Conservation (phyloP, 192 early-diverging fungal genomes). For the Funneliformis mosseae region DNA sequence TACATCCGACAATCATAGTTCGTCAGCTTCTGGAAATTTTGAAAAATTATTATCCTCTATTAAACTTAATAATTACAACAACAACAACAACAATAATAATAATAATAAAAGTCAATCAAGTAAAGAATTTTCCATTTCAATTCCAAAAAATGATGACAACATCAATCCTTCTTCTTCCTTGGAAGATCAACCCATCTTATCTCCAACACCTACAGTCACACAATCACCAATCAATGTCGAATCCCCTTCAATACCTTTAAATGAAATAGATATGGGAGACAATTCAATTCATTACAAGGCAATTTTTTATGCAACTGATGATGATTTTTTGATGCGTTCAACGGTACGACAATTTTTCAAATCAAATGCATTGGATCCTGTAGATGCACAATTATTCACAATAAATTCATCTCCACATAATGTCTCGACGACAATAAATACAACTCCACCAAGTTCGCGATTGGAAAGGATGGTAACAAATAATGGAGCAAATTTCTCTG, state of each 20-base stretch:
- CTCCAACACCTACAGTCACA: background rate
- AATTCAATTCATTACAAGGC: background rate
- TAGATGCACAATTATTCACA: slow-evolving; percentile 68
- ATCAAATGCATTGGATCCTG: slow-evolving; percentile 61
- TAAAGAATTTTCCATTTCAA: background rate
- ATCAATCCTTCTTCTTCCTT: background rate
- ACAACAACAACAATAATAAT: background rate
- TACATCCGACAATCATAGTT: background rate
- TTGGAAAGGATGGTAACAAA: background rate
- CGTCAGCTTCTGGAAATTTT: background rate
- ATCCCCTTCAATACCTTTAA: background rate
- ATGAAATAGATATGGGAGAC: background rate
- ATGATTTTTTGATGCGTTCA: slow-evolving; percentile 71
- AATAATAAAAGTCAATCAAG: background rate
- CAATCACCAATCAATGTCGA: background rate
- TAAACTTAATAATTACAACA: background rate
- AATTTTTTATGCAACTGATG: slow-evolving; percentile 61
- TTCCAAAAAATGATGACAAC: background rate
- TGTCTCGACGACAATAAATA: background rate
- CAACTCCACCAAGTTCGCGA: background rate
- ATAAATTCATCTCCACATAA: slow-evolving; percentile 37
- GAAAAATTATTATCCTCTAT: background rate
- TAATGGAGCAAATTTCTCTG: background rate
- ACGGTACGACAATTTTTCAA: slow-evolving; percentile 62
- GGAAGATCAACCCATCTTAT: background rate